Percentiles rank a stretch among this genome's conserved stretches.
These are phyloP conservation scores for Cucumis hystrix DNA, from an alignment of 306 rosid genomes.

Conservation along the genomic window DNA sequence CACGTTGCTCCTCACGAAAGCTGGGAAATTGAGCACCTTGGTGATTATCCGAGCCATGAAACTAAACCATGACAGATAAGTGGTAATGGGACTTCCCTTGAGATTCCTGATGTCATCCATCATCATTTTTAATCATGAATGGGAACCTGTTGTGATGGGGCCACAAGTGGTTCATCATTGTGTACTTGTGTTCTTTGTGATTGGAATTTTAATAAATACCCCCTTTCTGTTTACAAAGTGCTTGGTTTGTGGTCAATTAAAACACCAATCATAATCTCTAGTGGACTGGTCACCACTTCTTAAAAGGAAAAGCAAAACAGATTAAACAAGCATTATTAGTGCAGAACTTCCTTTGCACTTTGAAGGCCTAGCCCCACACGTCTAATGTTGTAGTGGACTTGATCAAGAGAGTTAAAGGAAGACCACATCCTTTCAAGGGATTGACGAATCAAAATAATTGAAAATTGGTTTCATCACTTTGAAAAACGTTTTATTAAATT, in stretches of 20 bases:
- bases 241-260: slow-evolving; percentile 22
- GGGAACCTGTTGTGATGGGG: slow-evolving; percentile 40
- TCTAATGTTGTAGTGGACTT: not conserved
- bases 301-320: slow-evolving; percentile 20
- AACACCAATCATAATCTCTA: slow-evolving; percentile 24
- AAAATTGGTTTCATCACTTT: not conserved
- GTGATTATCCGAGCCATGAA: slow-evolving; percentile 42
- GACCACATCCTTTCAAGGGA: not conserved
- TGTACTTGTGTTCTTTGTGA: slow-evolving; percentile 25
- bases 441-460: not conserved
- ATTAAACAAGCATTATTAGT: slow-evolving; percentile 17
- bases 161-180: slow-evolving; percentile 24
- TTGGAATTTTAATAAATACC: slow-evolving; percentile 17
- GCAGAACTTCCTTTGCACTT: slow-evolving; percentile 22
- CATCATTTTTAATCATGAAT: slow-evolving; percentile 33
- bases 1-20: slow-evolving; percentile 63
- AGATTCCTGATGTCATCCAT: slow-evolving; percentile 38
- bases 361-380: slow-evolving; percentile 34
- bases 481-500: not conserved
- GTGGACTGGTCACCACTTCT: slow-evolving; percentile 28
- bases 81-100: slow-evolving; percentile 17
- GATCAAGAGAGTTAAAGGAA: not conserved
- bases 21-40: slow-evolving; percentile 78
- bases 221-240: slow-evolving; percentile 15
- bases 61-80: slow-evolving; percentile 27